Base-by-base conservation (phyloP, 176 grass and related monocot species). In the Musa schizocarpa region DNA sequence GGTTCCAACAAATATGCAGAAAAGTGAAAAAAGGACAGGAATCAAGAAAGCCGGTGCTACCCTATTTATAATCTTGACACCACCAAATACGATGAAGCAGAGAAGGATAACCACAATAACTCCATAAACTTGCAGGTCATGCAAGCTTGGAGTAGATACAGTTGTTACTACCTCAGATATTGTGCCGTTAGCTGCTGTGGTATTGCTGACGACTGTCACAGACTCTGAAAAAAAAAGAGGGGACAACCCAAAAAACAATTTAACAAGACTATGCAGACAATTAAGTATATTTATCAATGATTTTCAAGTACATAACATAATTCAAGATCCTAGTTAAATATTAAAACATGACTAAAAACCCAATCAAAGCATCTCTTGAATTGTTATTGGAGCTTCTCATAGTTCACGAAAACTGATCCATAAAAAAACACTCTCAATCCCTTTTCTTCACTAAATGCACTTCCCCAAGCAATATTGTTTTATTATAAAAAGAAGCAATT, bases 21-120 rank as follows among this genome's bases (percentile, higher is more conserved):
- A 74, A 14, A 98, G 71, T 21, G 95, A 98, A 83, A 98, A 91
- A 21, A 98, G 91, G 22, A 98, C 90, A 16, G 95, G 90, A 80
- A 98, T 79, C 78, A 98, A 79, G 81, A 98, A 89, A 76, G 95
- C 95, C 52, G 95, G 90, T 24, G 95, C 95, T 59, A 98, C 95
- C 77, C 84, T 89, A 74, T 98, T 98, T 58, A 98, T 98, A 21
- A 98, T 98, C 81, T 98, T 98, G 56, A 98, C 95, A 83, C 95
- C 95, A 76, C 95, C 95, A 84, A 98, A 98, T 52, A 98, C 95
- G 89, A 98, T 93, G 82, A 98, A 98, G 76, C 90, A 93, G 12
- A 98, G 74, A 82, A 98, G 81, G 64, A 98, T 84, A 54, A 90
- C 93, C 80, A 98, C 86, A 76, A 98, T 89, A 75, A 98, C 77